phyloP scores from a whole-genome alignment of 2,329 filamentous ascomycete genomes.

The Ramichloridium luteum region DNA sequence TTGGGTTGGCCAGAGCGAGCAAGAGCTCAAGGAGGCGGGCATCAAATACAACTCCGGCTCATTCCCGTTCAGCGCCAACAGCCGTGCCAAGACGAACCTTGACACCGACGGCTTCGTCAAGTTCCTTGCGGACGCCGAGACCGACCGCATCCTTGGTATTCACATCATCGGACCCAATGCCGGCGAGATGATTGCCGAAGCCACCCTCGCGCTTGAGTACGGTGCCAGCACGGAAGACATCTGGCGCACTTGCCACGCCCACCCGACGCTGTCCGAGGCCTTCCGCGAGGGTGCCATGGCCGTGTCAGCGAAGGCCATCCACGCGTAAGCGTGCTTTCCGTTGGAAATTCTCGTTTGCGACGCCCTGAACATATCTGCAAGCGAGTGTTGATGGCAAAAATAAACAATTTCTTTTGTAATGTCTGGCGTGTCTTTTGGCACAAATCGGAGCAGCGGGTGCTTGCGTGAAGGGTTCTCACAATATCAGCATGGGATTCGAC shows the following conservation, averaged over 20 bases:
- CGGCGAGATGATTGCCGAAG: conserved; percentile 99
- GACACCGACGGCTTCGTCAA: conserved; percentile 95
- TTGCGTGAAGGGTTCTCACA: no score
- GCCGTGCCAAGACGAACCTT: conserved; percentile 94
- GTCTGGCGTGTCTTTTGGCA: no score
- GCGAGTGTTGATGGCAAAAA: no score
- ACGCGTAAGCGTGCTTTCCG: no score
- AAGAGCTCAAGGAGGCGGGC: conserved; percentile 80
- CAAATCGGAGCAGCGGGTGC: no score
- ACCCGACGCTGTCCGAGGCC: conserved; percentile 89
- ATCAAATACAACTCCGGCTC: conserved; percentile 86
- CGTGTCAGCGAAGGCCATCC: conserved; percentile 88
- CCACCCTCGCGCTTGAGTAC: conserved; percentile 88
- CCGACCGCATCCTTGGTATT: conserved; percentile 84
- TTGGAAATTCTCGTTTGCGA: no score
- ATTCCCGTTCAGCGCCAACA: conserved; percentile 98
- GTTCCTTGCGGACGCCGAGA: conserved; percentile 92
- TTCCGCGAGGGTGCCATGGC: conserved; percentile 99
- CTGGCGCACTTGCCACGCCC: conserved; percentile 87
- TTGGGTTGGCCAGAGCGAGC: conserved; percentile 96
- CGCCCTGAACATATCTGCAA: no score
- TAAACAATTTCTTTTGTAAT: no score
- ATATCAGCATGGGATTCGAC: no score
- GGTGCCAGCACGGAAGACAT: conserved; percentile 92
- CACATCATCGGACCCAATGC: conserved; percentile 95